Evolutionary conservation across 1,139 yeast genomes (phyloP), one percentile per base, ranked within the genome.

Genomic region (Diutina scorzettiae): DNA sequence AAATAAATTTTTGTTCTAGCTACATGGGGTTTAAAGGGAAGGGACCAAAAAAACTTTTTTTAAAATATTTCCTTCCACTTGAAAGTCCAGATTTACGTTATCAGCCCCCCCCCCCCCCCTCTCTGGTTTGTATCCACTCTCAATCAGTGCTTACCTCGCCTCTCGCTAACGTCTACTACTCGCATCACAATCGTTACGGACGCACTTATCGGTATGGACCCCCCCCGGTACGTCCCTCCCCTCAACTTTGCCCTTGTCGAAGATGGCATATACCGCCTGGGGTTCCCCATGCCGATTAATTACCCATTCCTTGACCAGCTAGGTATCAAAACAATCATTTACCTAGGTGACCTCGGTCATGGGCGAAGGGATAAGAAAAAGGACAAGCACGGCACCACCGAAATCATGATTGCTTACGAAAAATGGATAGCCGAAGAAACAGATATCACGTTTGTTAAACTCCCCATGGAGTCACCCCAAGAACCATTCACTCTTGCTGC

Each of bases 231-330:
- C 48, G 94, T 86, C 6, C 97, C 98, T 2, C 98, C 98, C 2
- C 68, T 91, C 50, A 87, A 87, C 60, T 89, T 89, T 55, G 76
- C 95, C 1, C 73, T 85, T 17, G 95, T 89, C 2, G 95, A 85
- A 49, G 89, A 84, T 46, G 79, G 85, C 5, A 76, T 91, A 16
- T 91, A 87, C 58, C 66, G 98, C 29, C 81, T 94, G 2, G 98
- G 98, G 3, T 94, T 87, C 54, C 98, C 98, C 3, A 83, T 86
- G 65, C 83, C 84, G 0, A 73, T 80, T 51, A 89, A 87, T 60
- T 85, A 79, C 54, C 77, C 83, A 12, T 91, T 84, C 52, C 66
- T 91, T 21, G 75, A 78, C 51, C 81, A 78, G 41, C 62, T 91
- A 42, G 69, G 78, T 21, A 60, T 91, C 45, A 78, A 76, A 52